Percentiles rank a stretch among this genome's conserved stretches.
Evolutionary conservation across 257 asterid genomes (phyloP).

Genomic region (Fraxinus excelsior): DNA sequence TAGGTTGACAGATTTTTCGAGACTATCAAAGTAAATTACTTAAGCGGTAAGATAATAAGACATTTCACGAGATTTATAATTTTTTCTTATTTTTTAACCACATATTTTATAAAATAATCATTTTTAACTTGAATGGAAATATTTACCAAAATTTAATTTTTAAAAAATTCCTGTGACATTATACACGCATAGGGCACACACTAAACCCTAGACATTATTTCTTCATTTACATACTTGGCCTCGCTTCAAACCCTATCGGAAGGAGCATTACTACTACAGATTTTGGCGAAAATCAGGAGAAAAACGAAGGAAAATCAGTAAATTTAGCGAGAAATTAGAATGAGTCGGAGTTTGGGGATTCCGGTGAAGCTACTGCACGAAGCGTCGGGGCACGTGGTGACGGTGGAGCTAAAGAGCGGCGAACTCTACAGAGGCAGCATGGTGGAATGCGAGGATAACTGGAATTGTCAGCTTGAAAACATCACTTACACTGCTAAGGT

Average conservation of each 20-base stretch:
- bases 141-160: no score
- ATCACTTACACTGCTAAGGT: conserved; percentile 60
- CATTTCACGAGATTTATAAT: no score
- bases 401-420: conserved; percentile 92
- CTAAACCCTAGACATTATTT: neutral
- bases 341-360: conserved; percentile 92
- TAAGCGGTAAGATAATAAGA: no score
- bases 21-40: no score
- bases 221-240: neutral
- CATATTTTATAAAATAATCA: no score
- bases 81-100: no score
- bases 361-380: conserved; percentile 99
- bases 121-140: no score
- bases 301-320: neutral
- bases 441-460: conserved; percentile 66
- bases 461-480: conserved; percentile 61
- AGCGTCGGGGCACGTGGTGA: conserved; percentile 90
- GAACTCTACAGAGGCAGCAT: conserved; percentile 92
- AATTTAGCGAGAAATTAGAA: conserved; percentile 14
- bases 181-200: neutral
- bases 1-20: no score
- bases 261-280: neutral
- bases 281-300: neutral
- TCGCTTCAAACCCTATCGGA: neutral
- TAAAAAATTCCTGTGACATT: no score